Evolutionary conservation across 257 asterid genomes (phyloP).

Genomic region (Asclepias syriaca): DNA sequence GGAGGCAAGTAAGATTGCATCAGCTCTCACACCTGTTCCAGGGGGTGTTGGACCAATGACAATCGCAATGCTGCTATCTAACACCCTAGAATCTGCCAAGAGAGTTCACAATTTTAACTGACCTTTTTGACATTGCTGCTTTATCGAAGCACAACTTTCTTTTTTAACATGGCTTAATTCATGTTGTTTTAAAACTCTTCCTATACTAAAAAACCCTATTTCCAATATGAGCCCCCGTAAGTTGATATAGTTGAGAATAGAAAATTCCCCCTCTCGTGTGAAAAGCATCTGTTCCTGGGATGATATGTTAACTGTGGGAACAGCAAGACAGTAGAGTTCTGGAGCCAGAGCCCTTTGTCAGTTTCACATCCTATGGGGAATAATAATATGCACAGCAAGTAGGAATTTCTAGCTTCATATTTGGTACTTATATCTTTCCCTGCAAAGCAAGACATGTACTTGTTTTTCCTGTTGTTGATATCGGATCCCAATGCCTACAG

Average conservation of each 20-base stretch:
- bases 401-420: background rate
- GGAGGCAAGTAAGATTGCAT: constrained; percentile 85
- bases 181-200: background rate
- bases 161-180: background rate
- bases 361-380: background rate
- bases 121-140: constrained; percentile 9
- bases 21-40: constrained; percentile 95
- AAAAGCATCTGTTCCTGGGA: background rate
- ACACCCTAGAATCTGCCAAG: constrained; percentile 81
- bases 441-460: background rate
- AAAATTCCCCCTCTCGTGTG: background rate
- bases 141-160: constrained; percentile 3
- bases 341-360: background rate
- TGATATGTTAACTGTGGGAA: background rate
- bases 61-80: constrained; percentile 91
- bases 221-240: background rate
- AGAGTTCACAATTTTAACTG: constrained; percentile 53
- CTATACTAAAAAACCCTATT: background rate
- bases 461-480: too few species aligned
- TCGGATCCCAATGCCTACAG: background rate
- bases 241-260: background rate
- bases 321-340: background rate
- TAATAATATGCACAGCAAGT: background rate
- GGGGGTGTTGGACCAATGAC: constrained; percentile 99
- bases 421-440: background rate